Conservation (phyloP, 768 basidiomycete species). For the Lenzites betulinus region DNA sequence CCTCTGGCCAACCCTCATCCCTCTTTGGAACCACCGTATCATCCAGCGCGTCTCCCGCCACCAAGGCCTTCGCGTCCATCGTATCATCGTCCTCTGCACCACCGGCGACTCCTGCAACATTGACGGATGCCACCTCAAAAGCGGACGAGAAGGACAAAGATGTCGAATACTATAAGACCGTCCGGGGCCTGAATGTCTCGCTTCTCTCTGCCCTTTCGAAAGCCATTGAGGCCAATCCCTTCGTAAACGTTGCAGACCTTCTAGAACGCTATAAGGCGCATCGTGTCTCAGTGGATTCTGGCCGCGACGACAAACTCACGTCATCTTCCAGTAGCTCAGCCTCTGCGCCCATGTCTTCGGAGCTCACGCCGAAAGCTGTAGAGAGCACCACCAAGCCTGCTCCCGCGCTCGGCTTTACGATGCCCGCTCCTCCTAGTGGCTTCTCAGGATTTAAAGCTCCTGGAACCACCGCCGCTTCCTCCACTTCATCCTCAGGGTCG, state of each 20-base stretch:
- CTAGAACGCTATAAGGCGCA: conserved; percentile 61
- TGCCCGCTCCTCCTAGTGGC: conserved; percentile 42
- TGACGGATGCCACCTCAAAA: conserved; percentile 7
- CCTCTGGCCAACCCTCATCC: conserved; percentile 17
- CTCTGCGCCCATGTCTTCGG: background rate
- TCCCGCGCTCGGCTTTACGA: conserved; percentile 16
- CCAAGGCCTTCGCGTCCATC: conserved; percentile 55
- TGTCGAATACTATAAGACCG: conserved; percentile 62
- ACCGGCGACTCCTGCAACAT: conserved; percentile 20
- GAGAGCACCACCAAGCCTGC: background rate
- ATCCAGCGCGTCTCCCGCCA: conserved; percentile 45
- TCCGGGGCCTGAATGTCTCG: conserved; percentile 76
- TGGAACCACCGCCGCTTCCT: conserved; percentile 19
- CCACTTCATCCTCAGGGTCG: background rate
- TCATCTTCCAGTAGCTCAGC: background rate
- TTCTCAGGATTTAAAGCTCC: conserved; percentile 40
- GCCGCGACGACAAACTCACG: conserved; percentile 44
- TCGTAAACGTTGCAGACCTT: conserved; percentile 58
- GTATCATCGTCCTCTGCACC: conserved; percentile 29
- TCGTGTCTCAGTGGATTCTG: conserved; percentile 55
- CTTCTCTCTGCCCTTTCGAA: conserved; percentile 59
- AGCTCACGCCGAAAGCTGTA: background rate
- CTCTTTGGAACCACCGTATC: conserved; percentile 30
- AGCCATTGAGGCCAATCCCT: conserved; percentile 68
- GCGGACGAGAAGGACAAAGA: conserved; percentile 37